Conservation (phyloP, 2,329 filamentous ascomycete species). For the Pyrenophora graminea region DNA sequence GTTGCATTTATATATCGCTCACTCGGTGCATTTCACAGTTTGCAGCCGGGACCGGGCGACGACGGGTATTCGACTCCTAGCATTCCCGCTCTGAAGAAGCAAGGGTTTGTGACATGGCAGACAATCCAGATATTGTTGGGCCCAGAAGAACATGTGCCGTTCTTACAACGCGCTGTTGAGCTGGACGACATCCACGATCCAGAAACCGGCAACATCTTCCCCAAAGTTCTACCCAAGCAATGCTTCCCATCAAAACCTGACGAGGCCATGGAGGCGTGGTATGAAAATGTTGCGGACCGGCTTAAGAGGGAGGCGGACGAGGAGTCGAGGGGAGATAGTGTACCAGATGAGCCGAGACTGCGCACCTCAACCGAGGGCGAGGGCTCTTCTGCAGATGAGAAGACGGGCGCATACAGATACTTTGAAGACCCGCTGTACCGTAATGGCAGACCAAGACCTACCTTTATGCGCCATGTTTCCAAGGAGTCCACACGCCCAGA, state of each 20-base stretch:
- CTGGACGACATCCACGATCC: slow-evolving; percentile 78
- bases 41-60: slow-evolving; percentile 69
- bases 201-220: slow-evolving; percentile 62
- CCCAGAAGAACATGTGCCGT: slow-evolving; percentile 84
- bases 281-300: slow-evolving; percentile 73
- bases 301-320: slow-evolving; percentile 65
- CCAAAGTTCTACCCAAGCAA: slow-evolving; percentile 67
- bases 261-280: slow-evolving; percentile 82
- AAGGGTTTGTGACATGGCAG: slow-evolving; percentile 92
- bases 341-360: slow-evolving; percentile 31
- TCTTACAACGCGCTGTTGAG: slow-evolving; percentile 77
- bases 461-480: slow-evolving; percentile 48
- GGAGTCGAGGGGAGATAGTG: slow-evolving; percentile 28
- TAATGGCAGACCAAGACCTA: slow-evolving; percentile 50
- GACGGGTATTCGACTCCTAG: slow-evolving; percentile 74
- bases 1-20: slow-evolving; percentile 93
- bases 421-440: slow-evolving; percentile 57
- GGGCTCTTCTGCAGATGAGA: slow-evolving; percentile 47
- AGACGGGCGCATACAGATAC: slow-evolving; percentile 51
- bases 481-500: slow-evolving; percentile 34
- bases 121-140: slow-evolving; percentile 86
- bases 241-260: slow-evolving; percentile 75
- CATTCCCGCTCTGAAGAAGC: slow-evolving; percentile 78
- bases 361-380: slow-evolving; percentile 45
- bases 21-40: slow-evolving; percentile 84